Base-by-base conservation (phyloP, 2,329 filamentous ascomycete genomes). In the Xylaria sp. region DNA sequence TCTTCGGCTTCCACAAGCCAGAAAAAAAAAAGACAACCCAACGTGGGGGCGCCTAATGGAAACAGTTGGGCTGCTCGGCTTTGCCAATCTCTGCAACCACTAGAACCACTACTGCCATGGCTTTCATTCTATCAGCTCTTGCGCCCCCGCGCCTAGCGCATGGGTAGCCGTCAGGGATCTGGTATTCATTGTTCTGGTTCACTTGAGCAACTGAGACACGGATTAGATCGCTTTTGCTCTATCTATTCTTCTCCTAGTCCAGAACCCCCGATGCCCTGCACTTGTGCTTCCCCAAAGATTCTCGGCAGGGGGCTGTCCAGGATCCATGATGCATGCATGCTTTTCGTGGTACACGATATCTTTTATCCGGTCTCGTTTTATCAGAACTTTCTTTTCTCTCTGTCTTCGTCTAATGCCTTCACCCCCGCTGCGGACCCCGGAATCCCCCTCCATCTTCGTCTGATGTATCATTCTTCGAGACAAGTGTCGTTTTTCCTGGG, bases 301-400 rank as follows among this genome's bases (percentile, higher is more conserved):
- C 63, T 65, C 63, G 63, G 63, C 60, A 65, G 63, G 60, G 60
- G 60, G 40, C 19, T 46, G 43, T 49, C 54, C 27, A 35, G 52
- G 53, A 63, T 54, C 43, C 29, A 60, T 63, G 52, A 63, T 60
- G 49, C 48, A 38, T 54, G 43, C 52, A 54, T 65, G 63, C 63
- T 35, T 53, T 41, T 25, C n/a, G 44, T 38, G 52, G 46, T 48
- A 51, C 38, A 47, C 31, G 52, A 8, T 23, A 11, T 48, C 19
- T 40, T 44, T 31, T n/a, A 33, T 31, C 47, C 7, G 11, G 13
- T 29, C 17, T 38, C 47, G n/a, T 59, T 37, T n/a, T 41, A 29
- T 35, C 37, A 31, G 21, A 25, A 25, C 7, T 23, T 21, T 15
- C 23, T 58, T 43, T 46, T n/a, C 25, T 25, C 11, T 11, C 19